A percentile compares a stretch with the other conserved stretches of the same genome.
phyloP scores from a whole-genome alignment of 2,329 filamentous ascomycete genomes.

The Microsporum audouinii region DNA sequence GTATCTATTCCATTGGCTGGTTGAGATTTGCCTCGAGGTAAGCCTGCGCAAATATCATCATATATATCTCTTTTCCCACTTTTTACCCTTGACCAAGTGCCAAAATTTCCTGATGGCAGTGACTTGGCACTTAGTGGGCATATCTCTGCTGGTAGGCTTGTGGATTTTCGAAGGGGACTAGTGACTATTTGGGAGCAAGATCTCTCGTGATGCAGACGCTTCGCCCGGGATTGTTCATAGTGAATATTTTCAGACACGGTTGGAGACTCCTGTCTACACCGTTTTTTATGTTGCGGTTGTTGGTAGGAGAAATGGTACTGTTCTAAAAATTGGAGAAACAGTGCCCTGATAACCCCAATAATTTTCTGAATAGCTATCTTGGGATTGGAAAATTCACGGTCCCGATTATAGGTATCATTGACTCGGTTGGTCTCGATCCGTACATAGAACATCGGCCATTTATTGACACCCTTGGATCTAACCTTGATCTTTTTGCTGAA shows the following conservation, averaged over 20 bases:
- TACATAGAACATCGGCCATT: conserved; percentile 85
- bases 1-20: not conserved
- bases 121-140: not conserved
- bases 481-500: conserved; percentile 34
- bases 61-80: conserved; percentile 18
- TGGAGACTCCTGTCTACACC: not conserved
- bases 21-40: conserved; percentile 10
- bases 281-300: not conserved
- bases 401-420: not conserved
- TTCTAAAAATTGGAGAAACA: conserved; percentile 63
- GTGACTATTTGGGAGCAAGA: not conserved
- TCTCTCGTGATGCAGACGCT: not conserved
- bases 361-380: conserved; percentile 44
- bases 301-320: conserved; percentile 50
- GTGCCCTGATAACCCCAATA: conserved; percentile 53
- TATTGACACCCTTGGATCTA: conserved; percentile 55
- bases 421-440: conserved; percentile 33
- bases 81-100: conserved; percentile 34
- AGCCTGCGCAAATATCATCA: conserved; percentile 16
- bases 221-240: too few relatives aligned
- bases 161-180: not conserved
- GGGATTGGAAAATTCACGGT: conserved; percentile 26
- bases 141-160: not conserved
- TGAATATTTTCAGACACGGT: not conserved
- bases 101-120: conserved; percentile 19